Base-by-base conservation (phyloP, 2,329 filamentous ascomycete genomes). In the Paraconiothyrium brasiliense region DNA sequence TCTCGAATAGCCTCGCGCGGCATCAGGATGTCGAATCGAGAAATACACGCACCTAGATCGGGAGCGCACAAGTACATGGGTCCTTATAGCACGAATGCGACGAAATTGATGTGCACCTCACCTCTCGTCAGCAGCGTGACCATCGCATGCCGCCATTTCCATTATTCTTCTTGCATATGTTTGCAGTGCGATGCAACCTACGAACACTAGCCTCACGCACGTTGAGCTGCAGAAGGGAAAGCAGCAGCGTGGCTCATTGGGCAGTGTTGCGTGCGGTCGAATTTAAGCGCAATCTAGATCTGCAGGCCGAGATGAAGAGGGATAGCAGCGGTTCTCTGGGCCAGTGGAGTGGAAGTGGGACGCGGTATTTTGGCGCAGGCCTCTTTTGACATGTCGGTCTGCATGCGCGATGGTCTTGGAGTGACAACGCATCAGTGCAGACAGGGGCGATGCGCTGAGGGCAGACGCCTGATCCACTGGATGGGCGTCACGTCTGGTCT, bases 371-470 rank as follows among this genome's bases (percentile, higher is more conserved):
- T 69, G 65, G 67, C 67, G 68, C 72, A 74, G 67, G 68, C 58
- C 55, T 70, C 64, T 46, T 51, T 48, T 34, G 39, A 55, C 52
- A 55, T 55, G 52, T 55, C 52, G 52, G 52, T 55, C 52, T 70
- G 69, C 67, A 74, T 70, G 73, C 70, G 68, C 65, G 63, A 58
- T 57, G 61, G 49, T 65, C 60, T 71, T 66, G 64, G 69, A 66
- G 58, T 75, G 72, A 71, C 73, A 75, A 61, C 72, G 66, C 72
- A 74, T 74, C 72, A 71, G 51, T 56, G 34, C 43, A 66, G 62
- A 30, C 67, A 58, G 46, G 59, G 62, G 56, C 54, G 56, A 61
- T 35, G 24, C 32, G 50, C 41, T 32, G 52, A 55, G 52, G 39
- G 41, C 54, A 48, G 54, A 47, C 27, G 32, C 20, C 35, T 57